Conservation (phyloP, 805 yeast species). For the Spathaspora sp. region DNA sequence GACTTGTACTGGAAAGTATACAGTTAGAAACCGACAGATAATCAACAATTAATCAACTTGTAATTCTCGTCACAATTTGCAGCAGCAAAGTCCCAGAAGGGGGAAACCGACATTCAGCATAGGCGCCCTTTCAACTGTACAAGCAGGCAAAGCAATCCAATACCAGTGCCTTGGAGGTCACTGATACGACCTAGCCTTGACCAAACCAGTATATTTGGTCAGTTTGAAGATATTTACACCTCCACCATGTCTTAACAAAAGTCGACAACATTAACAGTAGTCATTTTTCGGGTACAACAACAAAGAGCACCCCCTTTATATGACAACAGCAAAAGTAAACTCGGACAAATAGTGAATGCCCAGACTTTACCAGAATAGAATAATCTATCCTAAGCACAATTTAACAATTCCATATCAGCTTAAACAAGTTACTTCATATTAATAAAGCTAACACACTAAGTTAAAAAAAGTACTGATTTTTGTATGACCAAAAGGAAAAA, state of each 20-base stretch:
- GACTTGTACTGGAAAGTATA: not conserved
- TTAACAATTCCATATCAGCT: not conserved
- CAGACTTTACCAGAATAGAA: not conserved
- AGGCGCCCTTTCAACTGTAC: too few species aligned
- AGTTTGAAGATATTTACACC: not conserved
- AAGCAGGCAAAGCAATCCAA: too few species aligned
- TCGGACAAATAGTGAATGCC: not conserved
- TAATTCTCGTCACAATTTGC: not conserved
- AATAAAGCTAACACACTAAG: not conserved
- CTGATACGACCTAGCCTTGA: too few species aligned
- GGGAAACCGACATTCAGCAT: too few species aligned
- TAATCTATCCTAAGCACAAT: not conserved
- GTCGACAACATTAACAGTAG: not conserved
- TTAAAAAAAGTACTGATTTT: not conserved
- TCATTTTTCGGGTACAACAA: not conserved
- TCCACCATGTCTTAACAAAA: not conserved
- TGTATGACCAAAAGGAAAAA: not conserved
- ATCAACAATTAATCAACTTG: not conserved
- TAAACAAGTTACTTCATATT: not conserved
- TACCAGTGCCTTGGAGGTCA: too few species aligned
- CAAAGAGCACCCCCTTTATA: not conserved
- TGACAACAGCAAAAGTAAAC: not conserved
- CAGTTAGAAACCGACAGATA: not conserved
- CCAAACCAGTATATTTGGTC: too few species aligned
- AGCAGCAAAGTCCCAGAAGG: not conserved